Percentiles rank a stretch among this genome's conserved stretches.
Conservation (phyloP, 768 basidiomycete species). For the Agrocybe pediades region DNA sequence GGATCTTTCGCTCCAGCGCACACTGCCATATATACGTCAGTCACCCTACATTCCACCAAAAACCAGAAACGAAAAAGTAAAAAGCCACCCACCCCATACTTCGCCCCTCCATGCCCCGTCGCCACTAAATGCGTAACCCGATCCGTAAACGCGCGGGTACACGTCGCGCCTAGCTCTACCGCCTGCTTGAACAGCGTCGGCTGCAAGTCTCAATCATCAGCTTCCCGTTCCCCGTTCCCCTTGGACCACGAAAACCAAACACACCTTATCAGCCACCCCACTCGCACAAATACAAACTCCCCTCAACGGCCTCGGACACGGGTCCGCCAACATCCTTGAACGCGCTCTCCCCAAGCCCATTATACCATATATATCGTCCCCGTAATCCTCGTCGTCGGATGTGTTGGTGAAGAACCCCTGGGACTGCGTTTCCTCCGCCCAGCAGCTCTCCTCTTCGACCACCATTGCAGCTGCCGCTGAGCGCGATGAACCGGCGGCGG, state of each 20-base stretch:
- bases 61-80: background rate
- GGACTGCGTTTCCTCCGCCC: constrained; percentile 52
- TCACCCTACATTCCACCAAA: constrained; percentile 5
- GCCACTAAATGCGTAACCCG: constrained; percentile 89
- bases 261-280: constrained; percentile 77
- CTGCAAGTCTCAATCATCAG: constrained; percentile 37
- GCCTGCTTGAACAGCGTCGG: constrained; percentile 74
- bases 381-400: no score
- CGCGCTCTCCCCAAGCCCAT: no score
- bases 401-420: no score
- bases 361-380: no score
- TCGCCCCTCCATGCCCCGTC: constrained; percentile 75
- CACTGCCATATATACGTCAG: no score
- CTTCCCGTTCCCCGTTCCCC: background rate
- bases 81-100: constrained; percentile 63
- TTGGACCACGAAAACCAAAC: constrained; percentile 13
- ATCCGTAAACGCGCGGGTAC: constrained; percentile 76
- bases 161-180: constrained; percentile 75
- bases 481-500: no score
- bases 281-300: constrained; percentile 73
- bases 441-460: constrained; percentile 36
- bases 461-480: no score
- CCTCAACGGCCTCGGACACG: constrained; percentile 68
- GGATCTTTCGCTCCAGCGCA: constrained; percentile 77
- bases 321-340: no score